Evolutionary conservation across 495 filamentous ascomycete genomes (phyloP), one percentile per base, ranked within the genome.

Genomic region (Xylaria palmicola): DNA sequence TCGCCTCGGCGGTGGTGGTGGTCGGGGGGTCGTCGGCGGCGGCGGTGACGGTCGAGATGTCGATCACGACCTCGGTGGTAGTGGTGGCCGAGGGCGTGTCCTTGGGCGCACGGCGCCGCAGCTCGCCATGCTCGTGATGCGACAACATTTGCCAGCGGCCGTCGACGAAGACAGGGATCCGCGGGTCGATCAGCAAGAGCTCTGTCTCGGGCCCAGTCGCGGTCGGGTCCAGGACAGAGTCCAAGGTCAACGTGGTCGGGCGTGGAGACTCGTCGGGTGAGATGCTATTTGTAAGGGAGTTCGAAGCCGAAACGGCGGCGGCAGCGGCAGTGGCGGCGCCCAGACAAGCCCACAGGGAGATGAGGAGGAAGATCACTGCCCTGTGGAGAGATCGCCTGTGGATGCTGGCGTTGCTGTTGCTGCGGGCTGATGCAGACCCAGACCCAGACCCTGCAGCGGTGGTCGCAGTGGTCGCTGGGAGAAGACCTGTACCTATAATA

Each of bases 141-240:
- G 75, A 69, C 50, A 76, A 58, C 68, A 77, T 71, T 36, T 66
- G 65, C 77, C 77, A 80, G 41, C 65, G 63, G 52, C 73, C 70
- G 36, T 69, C 59, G 13, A 70, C 47, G 29, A 67, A 64, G 56
- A 69, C 51, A 10, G 70, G 73, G 41, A 68, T 65, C 54, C 74
- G 63, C 37, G 68, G 65, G 65, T 77, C 75, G 58, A 80, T 66
- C 10, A 74, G 56, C 34, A 78, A 37, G 10, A 29, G 4, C 20
- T 59, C 56, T 5, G 47, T 12, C 26, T 52, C 57, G 20, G 17
- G 2, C 9, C 32, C 49, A 22, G 8, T 37, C 4, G 20, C 41
- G 17, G 5, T 20, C 9, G 13, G 6, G 53, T 32, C 26, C 4
- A 2, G 26, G 45, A 5, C 45, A 10, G 6, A 15, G 26, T 34